Conservation (phyloP, 2,329 filamentous ascomycete genomes). For the Colletotrichum viniferum region DNA sequence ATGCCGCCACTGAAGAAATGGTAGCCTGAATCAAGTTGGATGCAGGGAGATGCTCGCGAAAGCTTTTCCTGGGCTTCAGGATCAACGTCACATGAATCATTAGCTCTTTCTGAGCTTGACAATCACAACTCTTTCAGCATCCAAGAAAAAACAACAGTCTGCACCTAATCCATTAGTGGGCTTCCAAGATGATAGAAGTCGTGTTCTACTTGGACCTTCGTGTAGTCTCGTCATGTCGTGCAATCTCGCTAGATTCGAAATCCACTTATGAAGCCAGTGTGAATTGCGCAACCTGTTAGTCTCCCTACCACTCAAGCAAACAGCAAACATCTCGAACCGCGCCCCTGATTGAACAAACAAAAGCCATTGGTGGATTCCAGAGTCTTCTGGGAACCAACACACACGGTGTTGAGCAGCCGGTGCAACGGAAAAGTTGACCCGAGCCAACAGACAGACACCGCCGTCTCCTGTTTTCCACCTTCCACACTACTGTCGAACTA, state of each 20-base stretch:
- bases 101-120: not conserved
- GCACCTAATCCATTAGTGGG: slow-evolving; percentile 8
- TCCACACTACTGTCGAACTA: not conserved
- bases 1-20: not conserved
- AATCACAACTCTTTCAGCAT: not conserved
- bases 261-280: not conserved
- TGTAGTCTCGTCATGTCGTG: fast-evolving
- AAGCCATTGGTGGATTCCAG: not conserved
- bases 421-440: not conserved
- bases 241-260: not conserved
- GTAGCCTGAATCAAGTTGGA: not conserved
- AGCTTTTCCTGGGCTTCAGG: not conserved
- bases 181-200: not conserved
- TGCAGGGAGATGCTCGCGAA: not conserved
- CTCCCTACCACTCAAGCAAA: not conserved
- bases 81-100: not conserved
- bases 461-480: not conserved
- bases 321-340: not conserved
- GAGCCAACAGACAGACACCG: not conserved
- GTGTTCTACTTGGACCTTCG: not conserved
- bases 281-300: not conserved
- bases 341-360: not conserved
- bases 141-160: slow-evolving; percentile 5
- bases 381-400: not conserved
- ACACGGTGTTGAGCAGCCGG: not conserved